Conservation (phyloP, 768 basidiomycete species). For the Galerina sulciceps region DNA sequence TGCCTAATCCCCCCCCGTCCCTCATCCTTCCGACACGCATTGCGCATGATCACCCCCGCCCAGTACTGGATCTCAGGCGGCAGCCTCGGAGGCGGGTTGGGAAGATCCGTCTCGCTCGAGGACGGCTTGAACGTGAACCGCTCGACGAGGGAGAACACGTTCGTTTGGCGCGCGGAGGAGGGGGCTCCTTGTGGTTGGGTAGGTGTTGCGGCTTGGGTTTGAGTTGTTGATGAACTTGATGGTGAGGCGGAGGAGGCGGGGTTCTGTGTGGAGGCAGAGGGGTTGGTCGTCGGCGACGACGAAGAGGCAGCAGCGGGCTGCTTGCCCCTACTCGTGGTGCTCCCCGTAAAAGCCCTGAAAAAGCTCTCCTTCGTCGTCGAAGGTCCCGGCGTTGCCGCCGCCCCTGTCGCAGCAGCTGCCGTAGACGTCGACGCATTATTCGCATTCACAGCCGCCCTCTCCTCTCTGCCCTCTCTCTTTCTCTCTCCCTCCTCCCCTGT, state of each 20-base stretch:
- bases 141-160: conserved; percentile 96
- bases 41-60: conserved; percentile 99
- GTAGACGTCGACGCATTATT: conserved; percentile 8
- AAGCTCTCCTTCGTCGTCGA: no score
- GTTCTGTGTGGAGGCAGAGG: neutral
- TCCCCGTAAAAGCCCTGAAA: no score
- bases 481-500: conserved; percentile 14
- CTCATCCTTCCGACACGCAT: conserved; percentile 98
- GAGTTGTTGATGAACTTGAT: neutral
- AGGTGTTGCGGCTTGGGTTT: conserved; percentile 3
- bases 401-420: no score
- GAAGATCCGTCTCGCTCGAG: conserved; percentile 71
- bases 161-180: conserved; percentile 60
- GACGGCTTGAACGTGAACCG: conserved; percentile 95
- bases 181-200: conserved; percentile 17
- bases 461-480: conserved; percentile 15
- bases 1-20: conserved; percentile 90
- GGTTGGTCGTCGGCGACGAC: neutral
- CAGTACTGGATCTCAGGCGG: conserved; percentile 96
- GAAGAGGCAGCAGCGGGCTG: neutral
- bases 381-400: no score
- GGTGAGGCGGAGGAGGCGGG: neutral
- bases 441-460: conserved; percentile 32
- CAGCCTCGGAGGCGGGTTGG: conserved; percentile 69
- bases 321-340: no score